Evolutionary conservation across 2,329 filamentous ascomycete species (phyloP), one percentile per base, ranked within the genome.

Genomic region (Rutstroemia sp.): DNA sequence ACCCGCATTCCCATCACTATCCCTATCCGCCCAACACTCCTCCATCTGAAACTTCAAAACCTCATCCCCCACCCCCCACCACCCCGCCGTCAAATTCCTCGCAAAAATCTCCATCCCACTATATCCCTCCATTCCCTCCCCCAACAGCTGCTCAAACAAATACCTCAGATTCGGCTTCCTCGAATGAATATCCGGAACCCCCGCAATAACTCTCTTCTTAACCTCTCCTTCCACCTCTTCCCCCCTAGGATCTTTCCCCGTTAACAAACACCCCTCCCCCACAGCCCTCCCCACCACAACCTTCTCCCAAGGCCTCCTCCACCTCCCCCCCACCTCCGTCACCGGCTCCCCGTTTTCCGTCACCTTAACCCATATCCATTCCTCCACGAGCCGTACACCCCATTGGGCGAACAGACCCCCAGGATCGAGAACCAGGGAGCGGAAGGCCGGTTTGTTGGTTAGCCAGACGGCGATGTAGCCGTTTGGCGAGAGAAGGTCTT

Each of bases 301-400:
- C 1, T 10, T 76, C 70, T 94, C 89, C 77, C 88, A 92, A 0
- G 89, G 88, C 70, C 86, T 90, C 61, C 87, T 78, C 84, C 84
- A 88, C 2, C 70, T 59, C 3, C 80, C 81, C 34, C 84, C 77
- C n/a, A 49, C 42, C 3, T 25, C 17, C 49, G 12, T 34, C 27
- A 91, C 75, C 0, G 87, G 84, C 67, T 87, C 81, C 0, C 88
- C 88, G 0, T 69, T 62, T 0, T 70, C 69, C 0, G 88, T 89
- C 10, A 87, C 77, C 69, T 94, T 94, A 49, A 92, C 69, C 88
- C 88, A 94, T 2, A 83, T 77, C 88, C 88, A 92, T 67, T 92
- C 86, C 49, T 84, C 81, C 0, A 81, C 74, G 10, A 82, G 67
- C 51, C 84, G 77, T 0, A 92, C 71, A 23, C 82, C 84, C 86